phyloP scores from a whole-genome alignment of 129 eudicot genomes.

The Smallanthus sonchifolius region DNA sequence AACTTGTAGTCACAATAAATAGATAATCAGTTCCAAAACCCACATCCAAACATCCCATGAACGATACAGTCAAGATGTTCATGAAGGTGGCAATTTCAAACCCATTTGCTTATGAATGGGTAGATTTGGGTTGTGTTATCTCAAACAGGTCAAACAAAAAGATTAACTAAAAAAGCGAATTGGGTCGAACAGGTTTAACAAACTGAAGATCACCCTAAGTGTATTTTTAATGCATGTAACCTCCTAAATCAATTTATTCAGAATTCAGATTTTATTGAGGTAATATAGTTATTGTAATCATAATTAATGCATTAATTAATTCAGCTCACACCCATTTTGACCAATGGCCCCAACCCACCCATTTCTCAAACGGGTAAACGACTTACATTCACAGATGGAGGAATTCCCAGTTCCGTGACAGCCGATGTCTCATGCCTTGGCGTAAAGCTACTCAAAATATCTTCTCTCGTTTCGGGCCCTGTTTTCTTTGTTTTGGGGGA shows the following conservation, averaged over 20 bases:
- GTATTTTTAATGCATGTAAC: neutral
- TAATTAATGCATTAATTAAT: neutral
- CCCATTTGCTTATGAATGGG: neutral
- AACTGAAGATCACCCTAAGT: neutral
- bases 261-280: neutral
- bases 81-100: neutral
- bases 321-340: neutral
- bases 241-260: neutral
- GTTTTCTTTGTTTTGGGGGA: conserved; percentile 88
- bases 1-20: neutral
- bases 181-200: neutral
- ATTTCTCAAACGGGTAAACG: neutral
- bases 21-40: neutral
- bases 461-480: conserved; percentile 83
- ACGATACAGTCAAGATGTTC: neutral
- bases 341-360: neutral
- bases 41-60: neutral
- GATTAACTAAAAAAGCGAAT: neutral
- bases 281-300: too few species aligned
- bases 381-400: conserved; percentile 59
- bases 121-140: neutral
- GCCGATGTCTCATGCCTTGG: conserved; percentile 51
- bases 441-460: conserved; percentile 58
- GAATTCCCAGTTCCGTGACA: conserved; percentile 46
- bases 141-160: neutral